Evolutionary conservation across 2,329 filamentous ascomycete genomes (phyloP).

Genomic region (Proliferodiscus dingleyae): DNA sequence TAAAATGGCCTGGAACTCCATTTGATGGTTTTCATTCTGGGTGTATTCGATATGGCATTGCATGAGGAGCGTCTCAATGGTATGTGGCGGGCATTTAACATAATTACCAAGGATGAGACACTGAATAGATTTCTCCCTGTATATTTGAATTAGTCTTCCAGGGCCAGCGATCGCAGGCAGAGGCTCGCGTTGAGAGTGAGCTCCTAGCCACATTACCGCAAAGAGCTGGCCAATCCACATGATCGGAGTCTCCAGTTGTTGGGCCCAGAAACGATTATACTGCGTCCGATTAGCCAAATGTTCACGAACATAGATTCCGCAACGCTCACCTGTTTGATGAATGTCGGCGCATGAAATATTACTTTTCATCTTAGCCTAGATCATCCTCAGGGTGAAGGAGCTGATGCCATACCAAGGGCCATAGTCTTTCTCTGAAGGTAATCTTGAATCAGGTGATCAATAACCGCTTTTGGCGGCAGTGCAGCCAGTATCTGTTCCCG

Average conservation of each 20-base stretch:
- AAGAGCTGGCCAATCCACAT: slow-evolving; percentile 51
- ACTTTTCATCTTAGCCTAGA: background rate
- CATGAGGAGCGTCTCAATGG: slow-evolving; percentile 47
- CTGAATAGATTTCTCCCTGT: slow-evolving; percentile 45
- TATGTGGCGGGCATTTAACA: slow-evolving; percentile 42
- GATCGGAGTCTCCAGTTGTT: slow-evolving; percentile 32
- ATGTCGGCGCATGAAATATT: slow-evolving; percentile 46
- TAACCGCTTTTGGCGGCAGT: slow-evolving; percentile 42
- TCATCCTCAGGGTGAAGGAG: background rate
- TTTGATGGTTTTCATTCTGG: slow-evolving; percentile 45
- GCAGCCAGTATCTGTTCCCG: slow-evolving; percentile 38
- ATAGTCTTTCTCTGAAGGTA: slow-evolving; percentile 49
- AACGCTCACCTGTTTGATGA: slow-evolving; percentile 37
- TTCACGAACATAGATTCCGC: background rate
- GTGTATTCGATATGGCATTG: slow-evolving; percentile 50
- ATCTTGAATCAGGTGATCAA: slow-evolving; percentile 45
- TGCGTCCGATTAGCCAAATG: slow-evolving; percentile 11
- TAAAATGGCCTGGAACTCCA: slow-evolving; percentile 49
- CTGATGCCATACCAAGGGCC: slow-evolving; percentile 39
- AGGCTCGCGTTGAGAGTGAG: slow-evolving; percentile 21
- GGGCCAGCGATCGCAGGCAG: slow-evolving; percentile 37
- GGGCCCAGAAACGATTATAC: slow-evolving; percentile 29
- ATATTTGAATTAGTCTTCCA: slow-evolving; percentile 40
- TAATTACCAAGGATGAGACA: slow-evolving; percentile 49
- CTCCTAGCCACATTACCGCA: slow-evolving; percentile 14